Evolutionary conservation across 108 stramenopile genomes (phyloP).

Genomic region (Schizochytrium sp.): DNA sequence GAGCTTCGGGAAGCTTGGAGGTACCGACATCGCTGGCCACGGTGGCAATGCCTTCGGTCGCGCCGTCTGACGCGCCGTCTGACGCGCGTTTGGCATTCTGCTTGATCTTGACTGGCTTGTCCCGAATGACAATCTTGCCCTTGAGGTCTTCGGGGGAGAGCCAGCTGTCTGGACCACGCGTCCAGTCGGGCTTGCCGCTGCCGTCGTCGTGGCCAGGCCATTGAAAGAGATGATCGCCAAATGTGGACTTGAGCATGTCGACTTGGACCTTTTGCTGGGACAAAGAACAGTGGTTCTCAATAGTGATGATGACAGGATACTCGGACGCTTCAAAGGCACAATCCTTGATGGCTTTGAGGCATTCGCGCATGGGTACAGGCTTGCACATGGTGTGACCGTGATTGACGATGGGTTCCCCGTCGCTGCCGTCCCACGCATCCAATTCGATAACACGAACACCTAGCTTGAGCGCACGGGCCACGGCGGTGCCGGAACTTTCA

Average conservation of each 20-base stretch:
- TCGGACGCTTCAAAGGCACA: slow-evolving; percentile 51
- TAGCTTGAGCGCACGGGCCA: slow-evolving; percentile 55
- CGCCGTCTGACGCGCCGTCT: background rate
- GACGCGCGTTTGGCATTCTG: background rate
- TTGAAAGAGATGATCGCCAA: slow-evolving; percentile 60
- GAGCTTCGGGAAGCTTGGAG: background rate
- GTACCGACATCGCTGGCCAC: background rate
- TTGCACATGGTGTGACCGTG: slow-evolving; percentile 85
- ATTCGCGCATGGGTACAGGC: slow-evolving; percentile 65
- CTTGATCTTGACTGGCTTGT: background rate
- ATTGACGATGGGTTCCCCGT: slow-evolving; percentile 64
- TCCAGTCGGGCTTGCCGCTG: slow-evolving; percentile 26
- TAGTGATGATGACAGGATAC: slow-evolving; percentile 78
- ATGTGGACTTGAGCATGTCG: slow-evolving; percentile 26
- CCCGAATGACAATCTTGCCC: slow-evolving; percentile 34
- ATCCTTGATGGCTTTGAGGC: slow-evolving; percentile 55
- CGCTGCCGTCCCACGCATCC: slow-evolving; percentile 85
- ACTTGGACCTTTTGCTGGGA: slow-evolving; percentile 74
- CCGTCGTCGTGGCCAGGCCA: slow-evolving; percentile 47
- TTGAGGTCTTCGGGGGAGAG: slow-evolving; percentile 63
- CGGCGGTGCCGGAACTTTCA: slow-evolving; percentile 65
- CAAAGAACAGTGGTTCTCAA: slow-evolving; percentile 89
- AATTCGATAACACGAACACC: slow-evolving; percentile 93
- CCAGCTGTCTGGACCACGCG: slow-evolving; percentile 23
- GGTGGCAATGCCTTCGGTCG: background rate